A percentile compares a stretch with the other conserved stretches of the same genome.
Evolutionary conservation across 2,329 filamentous ascomycete genomes (phyloP).

Genomic region (Metarhizium brunneum): DNA sequence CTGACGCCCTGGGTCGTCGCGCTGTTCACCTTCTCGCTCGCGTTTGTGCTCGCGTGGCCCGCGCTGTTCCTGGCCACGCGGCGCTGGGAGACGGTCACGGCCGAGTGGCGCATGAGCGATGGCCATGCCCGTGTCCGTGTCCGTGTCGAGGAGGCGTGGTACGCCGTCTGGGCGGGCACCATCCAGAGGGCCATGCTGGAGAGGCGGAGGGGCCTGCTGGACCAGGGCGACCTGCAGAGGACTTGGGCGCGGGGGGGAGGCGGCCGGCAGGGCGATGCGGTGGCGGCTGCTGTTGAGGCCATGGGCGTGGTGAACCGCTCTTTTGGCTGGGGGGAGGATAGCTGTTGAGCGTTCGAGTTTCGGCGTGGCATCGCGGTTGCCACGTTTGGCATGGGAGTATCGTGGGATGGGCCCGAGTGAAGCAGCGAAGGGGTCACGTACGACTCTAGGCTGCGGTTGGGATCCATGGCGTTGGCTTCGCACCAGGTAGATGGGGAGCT

Average conservation of each 20-base stretch:
- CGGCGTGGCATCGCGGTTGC: no score
- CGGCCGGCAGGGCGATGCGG: conserved; percentile 30
- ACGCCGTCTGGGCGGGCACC: conserved; percentile 51
- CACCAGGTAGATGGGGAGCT: no score
- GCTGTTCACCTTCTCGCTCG: conserved; percentile 56
- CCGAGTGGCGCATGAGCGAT: conserved; percentile 42
- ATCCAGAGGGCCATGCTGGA: conserved; percentile 51
- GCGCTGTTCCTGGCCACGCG: conserved; percentile 58
- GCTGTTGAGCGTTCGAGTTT: conserved; percentile 4
- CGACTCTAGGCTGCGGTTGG: no score
- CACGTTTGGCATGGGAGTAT: no score
- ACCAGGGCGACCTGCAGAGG: conserved; percentile 45
- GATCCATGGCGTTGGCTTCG: no score
- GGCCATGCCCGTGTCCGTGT: conserved; percentile 21
- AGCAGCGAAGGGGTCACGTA: no score
- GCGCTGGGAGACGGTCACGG: conserved; percentile 53
- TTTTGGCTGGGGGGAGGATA: conserved; percentile 39
- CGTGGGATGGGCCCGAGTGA: no score
- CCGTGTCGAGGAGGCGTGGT: conserved; percentile 45
- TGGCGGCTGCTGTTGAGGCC: conserved; percentile 39
- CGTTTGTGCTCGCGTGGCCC: conserved; percentile 65
- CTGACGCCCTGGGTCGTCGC: conserved; percentile 53
- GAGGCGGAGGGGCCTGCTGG: conserved; percentile 44
- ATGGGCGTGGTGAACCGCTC: conserved; percentile 45
- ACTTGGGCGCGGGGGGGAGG: conserved; percentile 17